phyloP scores from a whole-genome alignment of 768 basidiomycete species.

The Macrolepiota fuliginosa region DNA sequence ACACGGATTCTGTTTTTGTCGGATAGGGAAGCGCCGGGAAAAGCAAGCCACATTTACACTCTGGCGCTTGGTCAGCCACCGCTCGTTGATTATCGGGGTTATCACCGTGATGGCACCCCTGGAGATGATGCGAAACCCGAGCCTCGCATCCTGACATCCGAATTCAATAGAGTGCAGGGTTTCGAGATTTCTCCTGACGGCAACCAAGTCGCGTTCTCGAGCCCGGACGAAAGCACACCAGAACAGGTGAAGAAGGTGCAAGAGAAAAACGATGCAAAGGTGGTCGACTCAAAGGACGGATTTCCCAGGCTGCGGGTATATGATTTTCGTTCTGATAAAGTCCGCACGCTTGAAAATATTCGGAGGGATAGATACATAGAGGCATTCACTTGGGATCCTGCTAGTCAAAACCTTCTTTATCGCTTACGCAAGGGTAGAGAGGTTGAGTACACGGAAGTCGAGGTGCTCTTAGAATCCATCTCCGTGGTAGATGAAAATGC shows the following conservation, averaged over 20 bases:
- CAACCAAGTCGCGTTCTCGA: slow-evolving; percentile 26
- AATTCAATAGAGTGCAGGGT: slow-evolving; percentile 19
- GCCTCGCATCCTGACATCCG: slow-evolving; percentile 11
- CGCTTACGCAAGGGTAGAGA: slow-evolving; percentile 27
- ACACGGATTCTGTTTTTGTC: slow-evolving; percentile 27
- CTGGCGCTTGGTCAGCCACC: slow-evolving; percentile 9
- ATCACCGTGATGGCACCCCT: slow-evolving; percentile 15
- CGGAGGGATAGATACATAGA: slow-evolving; percentile 27
- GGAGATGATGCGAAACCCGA: slow-evolving; percentile 8
- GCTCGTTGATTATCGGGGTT: slow-evolving; percentile 13
- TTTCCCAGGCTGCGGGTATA: slow-evolving; percentile 25
- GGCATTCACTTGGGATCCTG: slow-evolving; percentile 29
- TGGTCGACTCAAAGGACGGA: slow-evolving; percentile 22
- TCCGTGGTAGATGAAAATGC: slow-evolving; percentile 18
- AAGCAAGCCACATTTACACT: slow-evolving; percentile 12
- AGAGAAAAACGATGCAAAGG: slow-evolving; percentile 24
- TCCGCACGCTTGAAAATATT: slow-evolving; percentile 17
- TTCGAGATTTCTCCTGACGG: slow-evolving; percentile 33
- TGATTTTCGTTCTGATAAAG: slow-evolving; percentile 22
- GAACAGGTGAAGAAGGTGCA: slow-evolving; percentile 16
- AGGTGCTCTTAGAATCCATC: slow-evolving; percentile 27
- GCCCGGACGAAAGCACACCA: slow-evolving; percentile 17
- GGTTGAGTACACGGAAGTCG: slow-evolving; percentile 26
- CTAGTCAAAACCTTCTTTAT: slow-evolving; percentile 28
- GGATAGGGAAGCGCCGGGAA: slow-evolving; percentile 27